A percentile compares a stretch with the other conserved stretches of the same genome.
Conservation (phyloP, 306 rosid genomes). For the Inga leiocalycina region DNA sequence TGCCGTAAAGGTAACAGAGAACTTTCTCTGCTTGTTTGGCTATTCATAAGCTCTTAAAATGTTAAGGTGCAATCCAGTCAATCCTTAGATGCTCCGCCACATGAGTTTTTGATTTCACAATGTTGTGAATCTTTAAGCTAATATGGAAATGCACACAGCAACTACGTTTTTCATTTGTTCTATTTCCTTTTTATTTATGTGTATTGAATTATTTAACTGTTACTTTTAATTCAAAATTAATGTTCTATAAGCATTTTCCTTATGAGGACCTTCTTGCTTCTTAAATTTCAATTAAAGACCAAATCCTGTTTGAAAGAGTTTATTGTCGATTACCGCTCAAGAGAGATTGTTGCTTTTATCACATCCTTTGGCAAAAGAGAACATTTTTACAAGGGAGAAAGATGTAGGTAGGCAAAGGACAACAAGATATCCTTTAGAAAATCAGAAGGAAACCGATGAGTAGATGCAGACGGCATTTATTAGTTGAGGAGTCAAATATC, state of each 20-base stretch:
- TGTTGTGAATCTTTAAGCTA: background rate
- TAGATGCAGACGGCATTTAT: background rate
- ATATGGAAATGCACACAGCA: slow-evolving; percentile 5
- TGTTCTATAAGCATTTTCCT: background rate
- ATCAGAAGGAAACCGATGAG: background rate
- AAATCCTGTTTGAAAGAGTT: background rate
- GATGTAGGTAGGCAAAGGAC: background rate
- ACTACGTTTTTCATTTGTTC: background rate
- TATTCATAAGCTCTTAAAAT: background rate
- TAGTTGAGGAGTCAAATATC: background rate
- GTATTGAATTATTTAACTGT: background rate
- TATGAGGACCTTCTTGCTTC: background rate
- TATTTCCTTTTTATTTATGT: background rate
- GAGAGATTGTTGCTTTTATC: background rate
- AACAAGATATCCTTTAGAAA: background rate
- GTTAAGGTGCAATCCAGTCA: background rate
- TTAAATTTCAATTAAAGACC: background rate
- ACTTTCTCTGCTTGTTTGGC: slow-evolving; percentile 11
- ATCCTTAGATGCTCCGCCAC: background rate
- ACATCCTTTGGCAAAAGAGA: background rate
- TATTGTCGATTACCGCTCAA: background rate
- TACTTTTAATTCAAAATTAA: background rate
- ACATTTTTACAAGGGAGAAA: background rate
- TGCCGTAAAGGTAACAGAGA: slow-evolving; percentile 3
- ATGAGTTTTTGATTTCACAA: slow-evolving; percentile 23